These are phyloP conservation scores for Pythium graminicola DNA, from an alignment of 352 stramenopile genomes.

Conservation along the genomic window DNA sequence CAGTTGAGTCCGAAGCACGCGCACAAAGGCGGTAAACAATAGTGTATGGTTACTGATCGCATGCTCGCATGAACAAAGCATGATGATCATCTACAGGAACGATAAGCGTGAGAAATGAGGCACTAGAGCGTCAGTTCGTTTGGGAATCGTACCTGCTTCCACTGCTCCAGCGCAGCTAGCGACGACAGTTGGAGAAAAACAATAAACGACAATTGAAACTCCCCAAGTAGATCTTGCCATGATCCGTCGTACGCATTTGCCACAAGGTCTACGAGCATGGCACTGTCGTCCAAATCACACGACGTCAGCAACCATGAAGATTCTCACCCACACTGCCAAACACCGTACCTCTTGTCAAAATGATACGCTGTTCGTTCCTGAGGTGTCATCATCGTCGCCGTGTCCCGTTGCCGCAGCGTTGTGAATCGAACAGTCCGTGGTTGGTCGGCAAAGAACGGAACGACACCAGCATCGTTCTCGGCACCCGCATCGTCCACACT, in stretches of 20 bases:
- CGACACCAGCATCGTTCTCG: constrained; percentile 23
- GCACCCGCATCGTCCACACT: constrained; percentile 43
- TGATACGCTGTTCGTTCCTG: constrained; percentile 65
- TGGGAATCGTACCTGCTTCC: constrained; percentile 49
- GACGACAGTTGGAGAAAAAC: constrained; percentile 93
- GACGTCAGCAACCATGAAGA: not conserved
- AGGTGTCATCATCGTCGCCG: constrained; percentile 31
- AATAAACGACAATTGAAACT: constrained; percentile 92
- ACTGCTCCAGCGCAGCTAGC: constrained; percentile 89
- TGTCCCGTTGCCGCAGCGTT: constrained; percentile 31
- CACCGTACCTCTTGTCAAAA: constrained; percentile 62
- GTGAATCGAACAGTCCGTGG: constrained; percentile 74
- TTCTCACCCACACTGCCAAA: not conserved
- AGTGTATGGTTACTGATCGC: constrained; percentile 17
- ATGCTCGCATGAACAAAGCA: constrained; percentile 31
- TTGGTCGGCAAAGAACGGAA: constrained; percentile 68
- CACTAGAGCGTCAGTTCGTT: not conserved
- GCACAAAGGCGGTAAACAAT: constrained; percentile 28
- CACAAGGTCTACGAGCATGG: constrained; percentile 41
- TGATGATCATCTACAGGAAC: constrained; percentile 24
- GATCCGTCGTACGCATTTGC: constrained; percentile 8
- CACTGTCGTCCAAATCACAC: constrained; percentile 19
- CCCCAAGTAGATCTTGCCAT: constrained; percentile 84
- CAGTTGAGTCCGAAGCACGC: constrained; percentile 27
- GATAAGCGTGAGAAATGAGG: not conserved